Evolutionary conservation across 306 rosid genomes (phyloP), one percentile per base, ranked within the genome.

Genomic region (Inga leiocalycina): DNA sequence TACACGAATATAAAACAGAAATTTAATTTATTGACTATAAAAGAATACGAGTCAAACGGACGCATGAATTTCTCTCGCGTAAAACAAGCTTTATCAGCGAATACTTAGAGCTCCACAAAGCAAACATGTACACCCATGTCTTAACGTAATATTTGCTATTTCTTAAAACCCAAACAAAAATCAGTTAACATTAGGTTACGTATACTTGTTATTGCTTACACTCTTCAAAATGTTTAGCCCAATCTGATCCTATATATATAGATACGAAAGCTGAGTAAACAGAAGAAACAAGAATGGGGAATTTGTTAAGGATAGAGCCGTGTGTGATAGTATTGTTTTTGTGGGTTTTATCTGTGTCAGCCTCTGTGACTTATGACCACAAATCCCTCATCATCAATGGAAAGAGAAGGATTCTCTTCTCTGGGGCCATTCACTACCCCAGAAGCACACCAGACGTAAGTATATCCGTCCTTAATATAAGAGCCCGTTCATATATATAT

Each of bases 401-500:
- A 0, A 79, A 82, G 68, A 85, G 90, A 78, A 85, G 90, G 87
- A 93, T 95, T 85, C 85, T 95, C 37, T 85, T 93, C 61, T 95
- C 98, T 56, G 98, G 98, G 10, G 91, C 99, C 6, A 91, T 95
- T 71, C 97, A 95, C 32, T 95, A 93, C 82, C 87, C 98, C 0
- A 88, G 98, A 76, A 95, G 98, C 88, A 91, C 98, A 0, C 94
- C 93, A 3, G 88, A 92, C 69, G 98, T 94, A 88, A 22, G 15
- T 16, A 52, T 52, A 16, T 17, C 1, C 2, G 43, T 39, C 1
- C 1, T 39, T 39, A 6, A 5, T 39, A 39, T 6, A 6, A 39
- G 43, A 39, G 43, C 43, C 2, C 0, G 30, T 27, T 24, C 27
- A 1, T 27, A 1, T 27, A 27, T 27, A 27, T 27, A 27, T 27